A percentile compares a stretch with the other conserved stretches of the same genome.
These are phyloP conservation scores for Grosmannia penicillata DNA, from an alignment of 2,329 filamentous ascomycete genomes.

Conservation along the genomic window DNA sequence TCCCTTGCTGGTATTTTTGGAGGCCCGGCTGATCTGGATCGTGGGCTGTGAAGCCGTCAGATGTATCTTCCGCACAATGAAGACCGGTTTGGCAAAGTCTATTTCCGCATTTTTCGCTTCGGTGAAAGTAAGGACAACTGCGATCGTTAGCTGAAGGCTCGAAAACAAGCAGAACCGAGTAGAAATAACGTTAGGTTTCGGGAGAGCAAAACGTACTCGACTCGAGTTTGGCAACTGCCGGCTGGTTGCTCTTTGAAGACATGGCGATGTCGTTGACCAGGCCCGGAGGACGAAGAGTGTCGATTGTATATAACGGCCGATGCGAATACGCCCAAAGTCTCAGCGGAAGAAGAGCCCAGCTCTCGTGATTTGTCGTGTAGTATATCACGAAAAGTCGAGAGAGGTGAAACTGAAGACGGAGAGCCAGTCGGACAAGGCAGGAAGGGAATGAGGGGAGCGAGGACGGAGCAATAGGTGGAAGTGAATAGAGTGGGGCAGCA, in stretches of 20 bases:
- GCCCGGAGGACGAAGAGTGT: too few relatives aligned
- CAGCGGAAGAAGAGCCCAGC: too few relatives aligned
- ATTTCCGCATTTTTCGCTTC: slow-evolving; percentile 5
- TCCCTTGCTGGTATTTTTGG: slow-evolving; percentile 28
- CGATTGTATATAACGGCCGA: too few relatives aligned
- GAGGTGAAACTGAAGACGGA: background rate
- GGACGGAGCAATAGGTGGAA: background rate
- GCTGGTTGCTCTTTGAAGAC: background rate
- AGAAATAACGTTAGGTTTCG: too few relatives aligned
- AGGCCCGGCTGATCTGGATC: slow-evolving; percentile 27
- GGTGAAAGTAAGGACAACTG: slow-evolving; percentile 12
- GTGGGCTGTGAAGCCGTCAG: slow-evolving; percentile 13
- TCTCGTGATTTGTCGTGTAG: too few relatives aligned
- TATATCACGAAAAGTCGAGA: background rate
- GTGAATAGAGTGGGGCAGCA: slow-evolving; percentile 1
- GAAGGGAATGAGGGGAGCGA: background rate
- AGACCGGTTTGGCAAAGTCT: slow-evolving; percentile 4
- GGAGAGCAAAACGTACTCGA: background rate
- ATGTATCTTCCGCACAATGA: slow-evolving; percentile 15
- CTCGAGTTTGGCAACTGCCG: background rate
- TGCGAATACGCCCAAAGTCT: too few relatives aligned
- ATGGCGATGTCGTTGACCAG: background rate
- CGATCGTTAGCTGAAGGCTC: slow-evolving; percentile 1
- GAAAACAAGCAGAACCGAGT: background rate
- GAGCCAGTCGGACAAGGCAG: background rate